Conservation (phyloP, 1,284 basidiomycete species). For the Marasmius oreades region DNA sequence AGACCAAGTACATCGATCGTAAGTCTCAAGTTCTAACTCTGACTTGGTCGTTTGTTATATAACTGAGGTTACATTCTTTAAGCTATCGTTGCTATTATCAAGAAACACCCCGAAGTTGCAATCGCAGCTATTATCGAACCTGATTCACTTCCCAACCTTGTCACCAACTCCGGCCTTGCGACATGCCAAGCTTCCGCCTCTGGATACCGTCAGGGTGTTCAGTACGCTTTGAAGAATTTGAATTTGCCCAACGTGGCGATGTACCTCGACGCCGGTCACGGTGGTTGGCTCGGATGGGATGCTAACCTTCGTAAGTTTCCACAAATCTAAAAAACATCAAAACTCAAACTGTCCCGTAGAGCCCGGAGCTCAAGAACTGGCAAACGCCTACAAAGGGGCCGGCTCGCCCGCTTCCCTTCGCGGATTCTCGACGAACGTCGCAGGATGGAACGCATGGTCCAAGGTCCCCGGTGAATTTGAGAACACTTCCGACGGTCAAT, state of each 20-base stretch:
- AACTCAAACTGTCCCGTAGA: neutral
- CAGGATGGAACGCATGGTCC: slow-evolving; percentile 7
- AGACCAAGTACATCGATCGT: slow-evolving; percentile 39
- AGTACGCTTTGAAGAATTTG: slow-evolving; percentile 39
- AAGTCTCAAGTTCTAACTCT: slow-evolving; percentile 12
- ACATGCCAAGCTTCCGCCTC: slow-evolving; percentile 26
- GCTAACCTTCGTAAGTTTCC: neutral
- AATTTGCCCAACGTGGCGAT: slow-evolving; percentile 33
- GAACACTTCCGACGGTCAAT: slow-evolving; percentile 7
- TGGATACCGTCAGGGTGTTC: slow-evolving; percentile 25
- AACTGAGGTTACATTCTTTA: neutral
- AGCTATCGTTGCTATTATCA: slow-evolving; percentile 21
- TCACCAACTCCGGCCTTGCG: slow-evolving; percentile 40
- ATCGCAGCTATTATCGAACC: slow-evolving; percentile 43
- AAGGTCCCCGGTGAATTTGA: slow-evolving; percentile 9
- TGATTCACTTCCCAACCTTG: slow-evolving; percentile 38
- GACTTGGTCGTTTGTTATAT: neutral
- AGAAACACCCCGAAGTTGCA: slow-evolving; percentile 31
- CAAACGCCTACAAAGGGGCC: neutral
- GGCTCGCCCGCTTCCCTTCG: neutral
- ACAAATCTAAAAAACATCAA: neutral
- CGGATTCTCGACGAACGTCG: slow-evolving; percentile 4
- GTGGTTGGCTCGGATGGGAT: slow-evolving; percentile 38
- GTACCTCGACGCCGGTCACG: slow-evolving; percentile 42
- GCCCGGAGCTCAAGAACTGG: slow-evolving; percentile 4